phyloP scores from a whole-genome alignment of 2,329 filamentous ascomycete species.

The Drechslerella stenobrocha region DNA sequence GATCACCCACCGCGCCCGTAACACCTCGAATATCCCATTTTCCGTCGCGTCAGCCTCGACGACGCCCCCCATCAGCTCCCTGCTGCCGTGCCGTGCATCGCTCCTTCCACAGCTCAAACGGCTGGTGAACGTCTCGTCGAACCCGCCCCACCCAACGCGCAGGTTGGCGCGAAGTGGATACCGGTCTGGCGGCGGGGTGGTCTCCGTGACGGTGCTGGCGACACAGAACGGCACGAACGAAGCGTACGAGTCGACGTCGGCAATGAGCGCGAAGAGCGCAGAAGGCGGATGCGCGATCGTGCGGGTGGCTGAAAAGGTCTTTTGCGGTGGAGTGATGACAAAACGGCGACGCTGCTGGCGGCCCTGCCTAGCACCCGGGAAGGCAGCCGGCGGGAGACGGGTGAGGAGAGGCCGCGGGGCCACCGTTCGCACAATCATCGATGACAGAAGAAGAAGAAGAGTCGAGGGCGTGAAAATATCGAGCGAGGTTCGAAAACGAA shows the following conservation, averaged over 20 bases:
- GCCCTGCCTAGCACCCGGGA: no score
- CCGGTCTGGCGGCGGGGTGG: slow-evolving; percentile 57
- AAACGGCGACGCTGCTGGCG: slow-evolving; percentile 55
- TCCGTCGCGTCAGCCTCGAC: slow-evolving; percentile 56
- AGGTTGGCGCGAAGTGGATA: slow-evolving; percentile 74
- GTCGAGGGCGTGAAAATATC: no score
- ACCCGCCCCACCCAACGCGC: slow-evolving; percentile 79
- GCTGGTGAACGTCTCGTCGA: slow-evolving; percentile 82
- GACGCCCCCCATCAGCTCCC: slow-evolving; percentile 57
- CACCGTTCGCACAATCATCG: not conserved
- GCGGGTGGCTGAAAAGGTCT: slow-evolving; percentile 74
- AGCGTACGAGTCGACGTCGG: slow-evolving; percentile 82
- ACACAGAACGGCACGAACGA: slow-evolving; percentile 91
- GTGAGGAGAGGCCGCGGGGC: not conserved
- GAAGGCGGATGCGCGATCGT: slow-evolving; percentile 73
- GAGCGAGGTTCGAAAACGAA: not conserved
- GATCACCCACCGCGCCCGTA: slow-evolving; percentile 73
- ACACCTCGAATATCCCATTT: slow-evolving; percentile 66
- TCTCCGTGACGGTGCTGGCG: slow-evolving; percentile 75
- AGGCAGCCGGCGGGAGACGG: no score
- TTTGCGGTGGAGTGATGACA: slow-evolving; percentile 56
- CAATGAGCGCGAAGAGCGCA: slow-evolving; percentile 79
- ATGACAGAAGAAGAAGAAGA: no score
- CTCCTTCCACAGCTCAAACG: slow-evolving; percentile 68
- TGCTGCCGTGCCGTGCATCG: slow-evolving; percentile 52